A percentile compares a stretch with the other conserved stretches of the same genome.
phyloP scores from a whole-genome alignment of 2,329 filamentous ascomycete species.

The Neonectria coccinea region DNA sequence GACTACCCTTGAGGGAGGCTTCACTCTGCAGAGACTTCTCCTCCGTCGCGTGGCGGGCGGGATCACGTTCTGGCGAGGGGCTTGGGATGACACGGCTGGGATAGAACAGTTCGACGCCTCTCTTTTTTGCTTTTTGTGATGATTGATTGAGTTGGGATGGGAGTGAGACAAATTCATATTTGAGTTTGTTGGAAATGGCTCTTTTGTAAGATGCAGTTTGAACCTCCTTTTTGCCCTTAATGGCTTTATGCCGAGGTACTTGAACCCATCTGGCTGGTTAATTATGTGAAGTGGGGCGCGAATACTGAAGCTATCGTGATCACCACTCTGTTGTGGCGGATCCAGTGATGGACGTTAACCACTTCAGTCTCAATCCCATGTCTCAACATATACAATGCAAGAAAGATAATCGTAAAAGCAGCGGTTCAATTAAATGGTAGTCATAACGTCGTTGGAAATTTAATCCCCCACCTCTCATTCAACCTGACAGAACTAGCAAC shows the following conservation, averaged over 20 bases:
- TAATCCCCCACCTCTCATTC: conserved; percentile 31
- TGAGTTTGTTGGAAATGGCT: conserved; percentile 2
- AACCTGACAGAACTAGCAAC: conserved; percentile 36
- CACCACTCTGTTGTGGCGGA: not conserved
- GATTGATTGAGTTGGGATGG: not conserved
- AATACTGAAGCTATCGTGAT: not conserved
- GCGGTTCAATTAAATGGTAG: conserved; percentile 2
- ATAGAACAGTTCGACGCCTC: conserved; percentile 67
- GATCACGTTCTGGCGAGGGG: conserved; percentile 71
- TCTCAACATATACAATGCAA: not conserved
- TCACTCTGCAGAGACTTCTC: conserved; percentile 79
- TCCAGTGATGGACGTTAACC: not conserved
- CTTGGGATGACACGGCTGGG: conserved; percentile 67
- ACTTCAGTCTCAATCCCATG: not conserved
- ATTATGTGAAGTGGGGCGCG: not conserved
- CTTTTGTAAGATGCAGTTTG: not conserved
- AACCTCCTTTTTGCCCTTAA: not conserved
- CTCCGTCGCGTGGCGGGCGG: conserved; percentile 77
- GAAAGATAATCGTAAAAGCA: not conserved
- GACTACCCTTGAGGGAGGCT: conserved; percentile 76
- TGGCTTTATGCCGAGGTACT: not conserved
- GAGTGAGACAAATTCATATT: conserved; percentile 1
- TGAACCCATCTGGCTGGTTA: conserved; percentile 6
- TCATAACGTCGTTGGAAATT: conserved; percentile 21
- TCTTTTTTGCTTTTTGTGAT: conserved; percentile 48